Percentiles rank a stretch among this genome's conserved stretches.
Conservation (phyloP, 176 grass and related monocot genomes). For the Tillandsia leiboldiana region DNA sequence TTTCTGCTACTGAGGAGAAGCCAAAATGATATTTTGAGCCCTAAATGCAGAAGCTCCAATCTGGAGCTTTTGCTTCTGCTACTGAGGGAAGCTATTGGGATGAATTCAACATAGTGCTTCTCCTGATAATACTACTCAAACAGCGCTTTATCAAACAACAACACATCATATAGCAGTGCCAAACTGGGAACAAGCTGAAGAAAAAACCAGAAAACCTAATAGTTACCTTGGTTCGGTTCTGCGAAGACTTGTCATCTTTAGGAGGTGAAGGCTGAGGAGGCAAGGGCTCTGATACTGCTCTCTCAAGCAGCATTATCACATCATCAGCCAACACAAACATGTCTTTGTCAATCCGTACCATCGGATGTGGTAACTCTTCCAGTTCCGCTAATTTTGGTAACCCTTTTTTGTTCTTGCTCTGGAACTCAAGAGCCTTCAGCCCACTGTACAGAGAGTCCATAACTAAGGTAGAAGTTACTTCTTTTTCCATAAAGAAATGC, state of each 20-base stretch:
- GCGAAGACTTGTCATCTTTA: conserved; percentile 79
- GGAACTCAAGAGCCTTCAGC: conserved; percentile 59
- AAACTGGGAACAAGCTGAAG: not conserved
- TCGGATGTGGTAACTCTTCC: conserved; percentile 48
- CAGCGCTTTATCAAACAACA: too few species aligned
- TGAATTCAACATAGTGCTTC: too few species aligned
- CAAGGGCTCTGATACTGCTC: conserved; percentile 58
- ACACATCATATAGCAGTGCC: not conserved
- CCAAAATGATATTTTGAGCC: too few species aligned
- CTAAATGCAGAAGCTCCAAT: too few species aligned
- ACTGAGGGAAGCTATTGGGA: too few species aligned
- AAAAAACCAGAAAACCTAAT: conserved; percentile 22
- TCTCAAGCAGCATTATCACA: conserved; percentile 61
- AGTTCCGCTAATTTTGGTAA: conserved; percentile 39
- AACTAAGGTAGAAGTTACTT: conserved; percentile 86
- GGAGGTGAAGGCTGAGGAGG: conserved; percentile 47
- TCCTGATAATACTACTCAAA: too few species aligned
- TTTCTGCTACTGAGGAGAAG: too few species aligned
- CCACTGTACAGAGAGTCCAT: conserved; percentile 75
- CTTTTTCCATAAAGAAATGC: conserved; percentile 85
- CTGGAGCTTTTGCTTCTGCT: too few species aligned
- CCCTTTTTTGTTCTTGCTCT: conserved; percentile 56
- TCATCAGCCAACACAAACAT: conserved; percentile 83
- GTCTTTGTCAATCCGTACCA: conserved; percentile 67
- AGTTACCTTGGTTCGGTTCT: conserved; percentile 64